Conservation (phyloP, 371 early-diverging fungal species). For the Lichtheimia ramosa region DNA sequence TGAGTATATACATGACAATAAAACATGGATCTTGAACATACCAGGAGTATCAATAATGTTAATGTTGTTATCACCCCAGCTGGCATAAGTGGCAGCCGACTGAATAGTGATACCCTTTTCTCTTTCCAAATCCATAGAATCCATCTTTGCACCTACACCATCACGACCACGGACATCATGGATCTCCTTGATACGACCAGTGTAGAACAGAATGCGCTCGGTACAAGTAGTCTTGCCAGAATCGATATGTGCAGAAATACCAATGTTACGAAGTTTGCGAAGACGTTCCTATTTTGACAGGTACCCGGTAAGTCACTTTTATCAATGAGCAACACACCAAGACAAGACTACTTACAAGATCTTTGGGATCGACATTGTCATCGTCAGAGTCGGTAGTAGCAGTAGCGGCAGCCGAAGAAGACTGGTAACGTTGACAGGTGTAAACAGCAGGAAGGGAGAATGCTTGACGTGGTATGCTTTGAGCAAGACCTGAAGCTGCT, state of each 20-base stretch:
- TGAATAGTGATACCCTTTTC: conserved; percentile 96
- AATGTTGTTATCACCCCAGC: conserved; percentile 81
- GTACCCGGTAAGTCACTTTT: neutral
- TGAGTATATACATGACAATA: neutral
- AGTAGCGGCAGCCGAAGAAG: conserved; percentile 19
- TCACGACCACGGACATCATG: conserved; percentile 98
- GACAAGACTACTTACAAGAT: conserved; percentile 29
- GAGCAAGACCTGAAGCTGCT: conserved; percentile 23
- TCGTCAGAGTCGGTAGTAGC: conserved; percentile 11
- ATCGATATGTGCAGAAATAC: conserved; percentile 99
- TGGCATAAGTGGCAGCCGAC: conserved; percentile 85
- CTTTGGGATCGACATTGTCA: conserved; percentile 31
- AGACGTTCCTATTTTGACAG: conserved; percentile 50
- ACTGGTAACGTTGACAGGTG: conserved; percentile 38
- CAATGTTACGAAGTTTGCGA: conserved; percentile 85
- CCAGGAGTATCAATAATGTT: conserved; percentile 93
- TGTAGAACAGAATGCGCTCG: conserved; percentile 95
- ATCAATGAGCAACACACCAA: neutral
- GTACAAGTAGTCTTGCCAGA: conserved; percentile 98
- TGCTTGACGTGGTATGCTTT: conserved; percentile 26
- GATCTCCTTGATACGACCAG: conserved; percentile 94
- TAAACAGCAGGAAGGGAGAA: conserved; percentile 34
- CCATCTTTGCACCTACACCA: conserved; percentile 98
- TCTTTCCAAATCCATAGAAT: conserved; percentile 97
- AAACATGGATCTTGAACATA: conserved; percentile 22